Evolutionary conservation across 352 stramenopile genomes (phyloP).

Genomic region (Pythium volutum): DNA sequence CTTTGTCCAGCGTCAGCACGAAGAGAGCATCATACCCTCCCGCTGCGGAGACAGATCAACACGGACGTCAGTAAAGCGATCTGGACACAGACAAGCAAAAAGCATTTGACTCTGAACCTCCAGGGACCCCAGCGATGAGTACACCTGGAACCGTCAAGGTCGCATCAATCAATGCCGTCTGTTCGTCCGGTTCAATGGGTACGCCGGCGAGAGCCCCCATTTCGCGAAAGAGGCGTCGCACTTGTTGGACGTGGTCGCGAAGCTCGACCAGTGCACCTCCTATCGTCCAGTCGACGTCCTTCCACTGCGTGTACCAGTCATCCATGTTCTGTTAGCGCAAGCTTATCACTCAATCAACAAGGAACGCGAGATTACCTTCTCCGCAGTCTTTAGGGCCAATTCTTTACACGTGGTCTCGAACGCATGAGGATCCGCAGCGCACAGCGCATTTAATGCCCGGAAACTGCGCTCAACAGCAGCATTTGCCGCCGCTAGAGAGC

Average conservation of each 20-base stretch:
- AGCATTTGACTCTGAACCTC: conserved; percentile 40
- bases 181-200: conserved; percentile 91
- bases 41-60: conserved; percentile 38
- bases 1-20: conserved; percentile 77
- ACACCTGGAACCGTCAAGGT: conserved; percentile 93
- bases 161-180: conserved; percentile 92
- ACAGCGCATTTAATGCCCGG: conserved; percentile 12
- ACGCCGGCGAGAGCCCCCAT: conserved; percentile 91
- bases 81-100: background rate
- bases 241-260: conserved; percentile 66
- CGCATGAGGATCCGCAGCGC: background rate
- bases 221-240: conserved; percentile 79
- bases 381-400: conserved; percentile 6
- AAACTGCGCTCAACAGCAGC: conserved; percentile 31
- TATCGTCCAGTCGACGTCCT: conserved; percentile 27
- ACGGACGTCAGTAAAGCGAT: background rate
- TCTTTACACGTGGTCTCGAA: conserved; percentile 1
- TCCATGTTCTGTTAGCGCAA: background rate
- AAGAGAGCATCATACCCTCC: conserved; percentile 97
- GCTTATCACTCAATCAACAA: background rate
- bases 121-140: conserved; percentile 92
- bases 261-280: conserved; percentile 52
- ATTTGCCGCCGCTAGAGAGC: conserved; percentile 36
- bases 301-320: conserved; percentile 41
- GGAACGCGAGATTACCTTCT: conserved; percentile 7